A percentile compares a stretch with the other conserved stretches of the same genome.
Evolutionary conservation across 768 basidiomycete genomes (phyloP).

Genomic region (Pisolithus microcarpus): DNA sequence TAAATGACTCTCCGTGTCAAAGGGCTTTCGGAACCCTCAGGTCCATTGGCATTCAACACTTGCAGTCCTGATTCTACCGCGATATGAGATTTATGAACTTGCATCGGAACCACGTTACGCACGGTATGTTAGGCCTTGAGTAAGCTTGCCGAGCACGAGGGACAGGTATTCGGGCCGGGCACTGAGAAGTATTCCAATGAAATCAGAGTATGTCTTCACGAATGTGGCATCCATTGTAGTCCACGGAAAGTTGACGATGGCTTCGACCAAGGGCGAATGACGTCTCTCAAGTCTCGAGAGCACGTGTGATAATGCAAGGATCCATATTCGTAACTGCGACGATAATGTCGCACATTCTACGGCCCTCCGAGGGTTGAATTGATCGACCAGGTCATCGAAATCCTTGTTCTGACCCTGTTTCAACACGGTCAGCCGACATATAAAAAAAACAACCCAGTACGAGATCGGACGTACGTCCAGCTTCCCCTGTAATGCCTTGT

Average conservation of each 20-base stretch:
- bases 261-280: constrained; percentile 76
- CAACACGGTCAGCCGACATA: constrained; percentile 4
- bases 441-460: constrained; percentile 4
- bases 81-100: constrained; percentile 4
- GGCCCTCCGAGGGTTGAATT: constrained; percentile 59
- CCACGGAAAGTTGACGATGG: constrained; percentile 87
- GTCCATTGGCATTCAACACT: constrained; percentile 47
- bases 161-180: constrained; percentile 89
- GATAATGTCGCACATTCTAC: constrained; percentile 26
- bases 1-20: constrained; percentile 80
- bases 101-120: constrained; percentile 26
- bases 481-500: constrained; percentile 74
- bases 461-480: constrained; percentile 43
- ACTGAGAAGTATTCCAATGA: constrained; percentile 86
- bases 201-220: constrained; percentile 82
- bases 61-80: constrained; percentile 63
- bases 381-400: constrained; percentile 85
- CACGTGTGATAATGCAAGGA: constrained; percentile 83
- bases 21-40: constrained; percentile 60
- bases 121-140: constrained; percentile 89
- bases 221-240: constrained; percentile 80
- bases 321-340: constrained; percentile 67
- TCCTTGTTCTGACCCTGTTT: constrained; percentile 62
- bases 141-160: constrained; percentile 71
- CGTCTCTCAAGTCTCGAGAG: constrained; percentile 82